Base-by-base conservation (phyloP, 352 stramenopile species). In the Thraustochytrium sp. region DNA sequence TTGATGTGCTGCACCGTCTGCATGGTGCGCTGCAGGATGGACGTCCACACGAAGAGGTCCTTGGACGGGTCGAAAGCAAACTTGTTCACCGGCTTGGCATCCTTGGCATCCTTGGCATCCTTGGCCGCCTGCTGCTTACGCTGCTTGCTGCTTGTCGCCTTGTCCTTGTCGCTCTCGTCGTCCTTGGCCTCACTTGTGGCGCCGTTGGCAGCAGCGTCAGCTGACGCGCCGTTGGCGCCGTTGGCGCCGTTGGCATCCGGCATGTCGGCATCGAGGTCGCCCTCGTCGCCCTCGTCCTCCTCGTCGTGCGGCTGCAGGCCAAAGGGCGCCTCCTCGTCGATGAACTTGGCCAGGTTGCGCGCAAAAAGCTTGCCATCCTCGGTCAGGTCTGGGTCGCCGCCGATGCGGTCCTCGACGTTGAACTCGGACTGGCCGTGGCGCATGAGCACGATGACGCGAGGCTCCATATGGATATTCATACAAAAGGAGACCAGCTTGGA, bases 361-460 rank as follows among this genome's bases (percentile, higher is more conserved):
- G 95, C 94, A 88, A 98, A 99, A 86, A 97, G 90, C 44, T 95
- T 85, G 13, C 96, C 96, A 16, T 93, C 89, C 9, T 92, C 90
- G 74, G 93, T 98, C 5, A 99, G 88, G 31, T 92, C 92, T 26
- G 92, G 90, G 89, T 99, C 96, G 21, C 96, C 96, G 56, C 96
- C 96, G 87, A 99, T 98, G 37, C 96, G 94, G 75, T 97, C 97
- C 85, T 98, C 89, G 64, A 96, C 92, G 87, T 98, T 98, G 90
- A 98, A 98, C 89, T 98, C 94, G 42, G 93, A 98, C 89, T 99
- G 94, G 46, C 96, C 96, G 87, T 98, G 96, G 54, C 96, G 93
- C 68, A 93, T 97, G 51, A 99, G 90, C 90, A 96, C 98, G 86
- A 98, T 98, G 9, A 93, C 94, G 18, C 95, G 91, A 59, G 94